Base-by-base conservation (phyloP, 179 eudicot species). In the Spergularia azorica region DNA sequence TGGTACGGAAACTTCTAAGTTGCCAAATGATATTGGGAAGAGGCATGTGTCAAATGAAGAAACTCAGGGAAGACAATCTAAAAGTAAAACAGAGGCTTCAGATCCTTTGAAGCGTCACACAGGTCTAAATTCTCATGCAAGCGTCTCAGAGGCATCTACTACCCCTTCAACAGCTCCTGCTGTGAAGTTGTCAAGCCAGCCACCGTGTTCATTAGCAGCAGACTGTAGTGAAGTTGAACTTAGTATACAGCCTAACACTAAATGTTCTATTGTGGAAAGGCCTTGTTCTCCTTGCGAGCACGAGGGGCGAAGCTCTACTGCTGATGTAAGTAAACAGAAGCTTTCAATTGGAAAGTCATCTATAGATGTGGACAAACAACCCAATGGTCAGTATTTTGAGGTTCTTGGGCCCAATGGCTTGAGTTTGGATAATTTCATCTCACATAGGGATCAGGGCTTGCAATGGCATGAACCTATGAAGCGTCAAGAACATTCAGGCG, bases 311-410 rank as follows among this genome's bases (percentile, higher is more conserved):
- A 61, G 43, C 66, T 79, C 72, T 4, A 55, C 71, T 64, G 39
- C 70, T 67, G 84, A 79, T 70, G 89, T 79, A 58, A 80, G 79
- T 63, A 62, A 73, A 66, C 77, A 84, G 77, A 81, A 77, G 65
- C 76, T 80, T n/a, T 79, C 88, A 71, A 80, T 85, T 79, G 86
- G 81, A 70, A 68, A 85, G 70, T 78, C 84, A 9, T 80, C 91
- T 17, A 32, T 91, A 71, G 68, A 77, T 69, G 67, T 82, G 67
- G 86, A 82, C 61, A 81, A 78, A 63, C 77, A 55, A 56, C 21
- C 43, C 12, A 73, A 80, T 41, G 77, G 46, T 74, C 86, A 82
- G 50, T 67, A 61, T 78, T 73, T 84, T 58, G 64, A 76, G 72
- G 81, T 16, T 60, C 11, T 51, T 21, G 73, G 74, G 73, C 79